These are phyloP conservation scores for Phytophthora foliorum DNA, from an alignment of 352 stramenopile species.

Conservation along the genomic window DNA sequence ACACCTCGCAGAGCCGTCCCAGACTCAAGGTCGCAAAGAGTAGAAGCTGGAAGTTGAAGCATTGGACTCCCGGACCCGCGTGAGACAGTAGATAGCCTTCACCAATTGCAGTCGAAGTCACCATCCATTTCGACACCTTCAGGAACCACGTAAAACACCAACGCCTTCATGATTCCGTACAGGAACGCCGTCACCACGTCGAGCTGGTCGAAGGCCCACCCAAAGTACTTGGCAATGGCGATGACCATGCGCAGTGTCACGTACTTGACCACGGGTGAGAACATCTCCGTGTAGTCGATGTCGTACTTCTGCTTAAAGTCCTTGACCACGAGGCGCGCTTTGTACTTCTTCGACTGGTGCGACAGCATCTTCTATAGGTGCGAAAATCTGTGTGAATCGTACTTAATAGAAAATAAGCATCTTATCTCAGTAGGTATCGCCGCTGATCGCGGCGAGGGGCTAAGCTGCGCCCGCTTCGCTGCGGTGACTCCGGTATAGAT, in stretches of 20 bases:
- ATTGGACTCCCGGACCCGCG: too few relatives aligned
- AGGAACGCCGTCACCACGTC: not conserved
- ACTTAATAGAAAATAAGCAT: too few relatives aligned
- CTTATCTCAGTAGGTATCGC: too few relatives aligned
- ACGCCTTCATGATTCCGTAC: not conserved
- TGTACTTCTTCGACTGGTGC: constrained; percentile 34
- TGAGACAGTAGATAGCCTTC: not conserved
- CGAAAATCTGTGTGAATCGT: too few relatives aligned
- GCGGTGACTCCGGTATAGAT: too few relatives aligned
- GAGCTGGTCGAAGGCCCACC: not conserved
- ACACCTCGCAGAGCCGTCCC: too few relatives aligned
- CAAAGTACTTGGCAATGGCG: not conserved
- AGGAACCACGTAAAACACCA: not conserved
- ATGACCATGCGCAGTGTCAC: not conserved
- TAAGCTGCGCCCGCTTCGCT: too few relatives aligned
- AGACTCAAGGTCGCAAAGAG: too few relatives aligned
- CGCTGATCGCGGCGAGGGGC: too few relatives aligned
- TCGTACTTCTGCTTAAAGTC: too few relatives aligned
- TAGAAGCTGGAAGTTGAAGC: too few relatives aligned
- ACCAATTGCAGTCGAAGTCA: not conserved
- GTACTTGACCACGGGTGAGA: not conserved
- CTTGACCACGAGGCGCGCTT: too few relatives aligned
- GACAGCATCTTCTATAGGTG: constrained; percentile 34
- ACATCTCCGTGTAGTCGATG: constrained; percentile 17
- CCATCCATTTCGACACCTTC: not conserved